Percentiles rank a stretch among this genome's conserved stretches.
phyloP scores from a whole-genome alignment of 2,329 filamentous ascomycete species.

The Leptographium lundbergii region DNA sequence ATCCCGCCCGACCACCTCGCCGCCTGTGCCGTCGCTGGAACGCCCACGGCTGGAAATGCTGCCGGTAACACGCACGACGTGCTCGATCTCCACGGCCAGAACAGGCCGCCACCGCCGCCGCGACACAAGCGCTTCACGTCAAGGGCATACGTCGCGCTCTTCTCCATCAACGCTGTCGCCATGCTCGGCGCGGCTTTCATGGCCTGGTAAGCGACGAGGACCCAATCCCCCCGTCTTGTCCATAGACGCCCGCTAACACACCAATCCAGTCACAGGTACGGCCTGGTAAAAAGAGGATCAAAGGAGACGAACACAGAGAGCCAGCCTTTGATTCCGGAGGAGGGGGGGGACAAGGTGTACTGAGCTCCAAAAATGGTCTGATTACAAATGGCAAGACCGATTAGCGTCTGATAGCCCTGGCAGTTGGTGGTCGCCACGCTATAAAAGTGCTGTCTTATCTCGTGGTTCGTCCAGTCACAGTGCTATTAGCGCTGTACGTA shows the following conservation, averaged over 20 bases:
- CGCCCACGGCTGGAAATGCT: slow-evolving; percentile 14
- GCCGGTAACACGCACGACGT: slow-evolving; percentile 14
- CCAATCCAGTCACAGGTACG: neutral
- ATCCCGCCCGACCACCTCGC: slow-evolving; percentile 49
- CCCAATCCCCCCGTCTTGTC: neutral
- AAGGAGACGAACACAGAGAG: neutral
- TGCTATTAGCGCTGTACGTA: neutral
- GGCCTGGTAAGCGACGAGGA: slow-evolving; percentile 4
- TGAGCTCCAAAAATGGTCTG: neutral
- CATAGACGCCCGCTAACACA: neutral
- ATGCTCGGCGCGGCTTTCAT: slow-evolving; percentile 56
- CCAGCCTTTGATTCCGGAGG: neutral
- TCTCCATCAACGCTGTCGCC: slow-evolving; percentile 57
- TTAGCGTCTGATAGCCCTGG: neutral
- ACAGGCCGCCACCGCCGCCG: slow-evolving; percentile 7
- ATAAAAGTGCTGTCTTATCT: neutral
- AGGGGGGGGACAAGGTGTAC: neutral
- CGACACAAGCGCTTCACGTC: slow-evolving; percentile 35
- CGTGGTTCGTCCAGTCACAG: neutral
- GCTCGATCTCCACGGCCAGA: slow-evolving; percentile 16
- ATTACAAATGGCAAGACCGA: neutral
- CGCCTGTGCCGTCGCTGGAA: slow-evolving; percentile 31
- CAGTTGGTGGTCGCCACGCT: neutral
- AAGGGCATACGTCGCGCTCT: slow-evolving; percentile 60
- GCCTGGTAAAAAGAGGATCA: neutral